Percentiles rank a stretch among this genome's conserved stretches.
Conservation (phyloP, 1,139 yeast species). For the Saccharomycopsis hybrid region DNA sequence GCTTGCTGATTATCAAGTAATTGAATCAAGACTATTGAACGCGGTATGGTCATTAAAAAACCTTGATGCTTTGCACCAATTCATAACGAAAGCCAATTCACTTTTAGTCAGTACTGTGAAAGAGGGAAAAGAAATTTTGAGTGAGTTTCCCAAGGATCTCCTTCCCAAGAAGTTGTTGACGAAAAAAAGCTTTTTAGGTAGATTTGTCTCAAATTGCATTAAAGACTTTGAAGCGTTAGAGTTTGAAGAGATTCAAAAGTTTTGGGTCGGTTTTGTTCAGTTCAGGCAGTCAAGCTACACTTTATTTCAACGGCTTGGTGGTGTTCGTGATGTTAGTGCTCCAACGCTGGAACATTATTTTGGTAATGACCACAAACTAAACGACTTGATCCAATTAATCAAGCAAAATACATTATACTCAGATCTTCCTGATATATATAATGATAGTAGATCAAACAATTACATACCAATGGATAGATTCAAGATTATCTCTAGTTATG, state of each 20-base stretch:
- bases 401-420: background rate
- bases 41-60: conserved; percentile 28
- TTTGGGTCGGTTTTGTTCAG: conserved; percentile 50
- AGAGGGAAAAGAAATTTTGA: conserved; percentile 22
- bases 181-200: conserved; percentile 36
- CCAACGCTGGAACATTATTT: conserved; percentile 2
- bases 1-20: conserved; percentile 13
- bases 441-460: background rate
- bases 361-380: conserved; percentile 2
- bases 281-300: conserved; percentile 38
- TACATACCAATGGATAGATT: too few species aligned
- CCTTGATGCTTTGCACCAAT: conserved; percentile 28
- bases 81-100: conserved; percentile 26
- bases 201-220: conserved; percentile 36
- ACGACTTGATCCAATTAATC: background rate
- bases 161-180: conserved; percentile 27
- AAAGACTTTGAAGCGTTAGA: conserved; percentile 47
- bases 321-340: background rate
- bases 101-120: conserved; percentile 26
- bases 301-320: background rate
- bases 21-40: conserved; percentile 25
- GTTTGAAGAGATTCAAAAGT: conserved; percentile 48
- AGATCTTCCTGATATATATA: too few species aligned
- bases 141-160: conserved; percentile 16
- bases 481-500: conserved; percentile 45